Evolutionary conservation across 768 basidiomycete genomes (phyloP).

Genomic region (Boletus pseudopeckii): DNA sequence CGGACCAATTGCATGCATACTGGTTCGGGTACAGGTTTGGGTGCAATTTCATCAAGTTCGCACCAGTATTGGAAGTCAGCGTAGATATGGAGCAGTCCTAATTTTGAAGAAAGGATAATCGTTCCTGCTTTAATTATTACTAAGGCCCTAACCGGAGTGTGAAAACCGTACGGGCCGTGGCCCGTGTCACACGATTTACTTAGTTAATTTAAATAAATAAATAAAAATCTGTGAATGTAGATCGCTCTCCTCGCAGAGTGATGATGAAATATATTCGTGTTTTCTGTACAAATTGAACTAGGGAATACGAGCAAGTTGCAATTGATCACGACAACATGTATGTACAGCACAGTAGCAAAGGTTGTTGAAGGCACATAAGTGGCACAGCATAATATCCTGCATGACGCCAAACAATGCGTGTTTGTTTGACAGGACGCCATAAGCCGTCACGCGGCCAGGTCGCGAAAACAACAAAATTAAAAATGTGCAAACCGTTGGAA

Average conservation of each 20-base stretch:
- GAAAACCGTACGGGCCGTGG: too few relatives aligned
- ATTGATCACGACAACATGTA: constrained; percentile 21
- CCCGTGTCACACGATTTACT: too few relatives aligned
- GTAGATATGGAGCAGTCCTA: not conserved
- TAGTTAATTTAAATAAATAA: too few relatives aligned
- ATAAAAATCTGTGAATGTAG: too few relatives aligned
- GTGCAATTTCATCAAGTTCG: not conserved
- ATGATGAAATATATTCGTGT: constrained; percentile 15
- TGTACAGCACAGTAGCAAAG: constrained; percentile 27
- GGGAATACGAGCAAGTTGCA: constrained; percentile 27
- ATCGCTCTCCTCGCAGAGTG: too few relatives aligned
- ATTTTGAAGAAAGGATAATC: not conserved
- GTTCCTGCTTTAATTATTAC: not conserved
- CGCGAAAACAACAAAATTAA: constrained; percentile 17
- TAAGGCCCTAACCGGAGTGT: too few relatives aligned
- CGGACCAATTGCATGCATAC: not conserved
- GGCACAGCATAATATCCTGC: constrained; percentile 20
- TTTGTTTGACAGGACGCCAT: constrained; percentile 16
- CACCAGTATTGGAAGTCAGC: not conserved
- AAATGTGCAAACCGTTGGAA: constrained; percentile 7
- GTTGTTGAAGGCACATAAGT: constrained; percentile 20
- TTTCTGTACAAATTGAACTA: constrained; percentile 20
- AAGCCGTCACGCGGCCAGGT: constrained; percentile 6
- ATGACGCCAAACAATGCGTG: constrained; percentile 20
- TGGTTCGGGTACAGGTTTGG: not conserved